phyloP scores from a whole-genome alignment of 2,329 filamentous ascomycete species.

The Ascosphaera apis region DNA sequence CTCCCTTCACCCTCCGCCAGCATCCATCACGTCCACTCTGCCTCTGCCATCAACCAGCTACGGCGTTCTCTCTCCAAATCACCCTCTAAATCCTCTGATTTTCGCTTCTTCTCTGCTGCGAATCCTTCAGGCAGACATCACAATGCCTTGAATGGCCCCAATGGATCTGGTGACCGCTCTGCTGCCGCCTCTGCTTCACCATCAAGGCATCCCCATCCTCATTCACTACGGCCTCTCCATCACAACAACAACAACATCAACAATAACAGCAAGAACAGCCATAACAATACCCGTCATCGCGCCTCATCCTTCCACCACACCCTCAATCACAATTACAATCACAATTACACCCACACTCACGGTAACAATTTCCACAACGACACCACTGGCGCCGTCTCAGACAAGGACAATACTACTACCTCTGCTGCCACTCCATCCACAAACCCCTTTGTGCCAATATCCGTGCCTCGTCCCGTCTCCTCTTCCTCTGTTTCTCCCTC shows the following conservation, averaged over 20 bases:
- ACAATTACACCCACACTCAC: neutral
- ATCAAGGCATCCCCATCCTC: neutral
- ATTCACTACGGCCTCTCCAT: neutral
- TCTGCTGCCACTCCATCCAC: too few species aligned
- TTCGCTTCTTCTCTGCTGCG: slow-evolving; percentile 35
- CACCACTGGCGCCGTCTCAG: too few species aligned
- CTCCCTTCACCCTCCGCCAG: slow-evolving; percentile 68
- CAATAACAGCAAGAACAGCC: neutral
- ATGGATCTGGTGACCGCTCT: neutral
- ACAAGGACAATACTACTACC: too few species aligned
- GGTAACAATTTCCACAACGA: too few species aligned
- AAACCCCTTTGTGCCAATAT: slow-evolving; percentile 28
- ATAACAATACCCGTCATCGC: neutral
- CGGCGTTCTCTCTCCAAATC: slow-evolving; percentile 76
- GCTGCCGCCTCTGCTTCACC: neutral
- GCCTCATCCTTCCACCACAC: neutral
- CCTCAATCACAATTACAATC: neutral
- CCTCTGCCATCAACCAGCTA: slow-evolving; percentile 58
- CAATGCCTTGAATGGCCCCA: neutral
- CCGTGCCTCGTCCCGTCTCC: slow-evolving; percentile 27
- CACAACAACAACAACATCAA: neutral
- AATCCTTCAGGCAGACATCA: slow-evolving; percentile 7
- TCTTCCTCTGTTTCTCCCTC: slow-evolving; percentile 4
- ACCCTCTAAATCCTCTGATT: slow-evolving; percentile 58
- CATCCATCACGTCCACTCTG: slow-evolving; percentile 62